phyloP scores from a whole-genome alignment of 768 basidiomycete species.

The Gloeostereum incarnatum region DNA sequence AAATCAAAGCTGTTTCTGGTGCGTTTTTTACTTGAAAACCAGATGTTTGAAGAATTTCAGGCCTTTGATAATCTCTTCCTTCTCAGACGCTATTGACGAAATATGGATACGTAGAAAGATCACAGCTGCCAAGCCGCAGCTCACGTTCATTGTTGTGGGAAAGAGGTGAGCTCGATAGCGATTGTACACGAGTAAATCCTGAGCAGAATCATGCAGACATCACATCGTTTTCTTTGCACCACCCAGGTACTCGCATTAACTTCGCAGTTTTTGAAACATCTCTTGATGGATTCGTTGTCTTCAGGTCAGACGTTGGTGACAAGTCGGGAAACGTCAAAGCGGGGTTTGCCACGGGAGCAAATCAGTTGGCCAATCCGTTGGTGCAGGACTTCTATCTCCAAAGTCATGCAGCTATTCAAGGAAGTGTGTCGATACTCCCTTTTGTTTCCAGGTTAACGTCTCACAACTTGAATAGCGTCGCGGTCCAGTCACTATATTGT shows the following conservation, averaged over 20 bases:
- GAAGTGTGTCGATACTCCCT: conserved; percentile 22
- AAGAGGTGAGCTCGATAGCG: conserved; percentile 27
- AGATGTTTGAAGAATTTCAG: background rate
- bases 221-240: conserved; percentile 50
- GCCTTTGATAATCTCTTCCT: background rate
- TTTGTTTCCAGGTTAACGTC: background rate
- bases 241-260: background rate
- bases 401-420: conserved; percentile 36
- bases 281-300: background rate
- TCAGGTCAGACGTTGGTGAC: conserved; percentile 15
- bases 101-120: conserved; percentile 6
- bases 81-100: conserved; percentile 4
- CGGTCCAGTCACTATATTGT: conserved; percentile 43
- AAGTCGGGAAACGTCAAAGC: conserved; percentile 34
- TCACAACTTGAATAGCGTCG: conserved; percentile 9
- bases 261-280: too few relatives aligned
- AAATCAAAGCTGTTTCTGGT: conserved; percentile 29
- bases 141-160: conserved; percentile 39
- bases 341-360: conserved; percentile 32
- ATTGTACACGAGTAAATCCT: background rate
- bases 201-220: conserved; percentile 21
- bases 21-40: conserved; percentile 1
- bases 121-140: conserved; percentile 14
- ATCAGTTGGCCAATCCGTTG: conserved; percentile 29
- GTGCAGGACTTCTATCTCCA: conserved; percentile 39